phyloP scores from a whole-genome alignment of 2,329 filamentous ascomycete genomes.

The Plectosphaerella plurivora region DNA sequence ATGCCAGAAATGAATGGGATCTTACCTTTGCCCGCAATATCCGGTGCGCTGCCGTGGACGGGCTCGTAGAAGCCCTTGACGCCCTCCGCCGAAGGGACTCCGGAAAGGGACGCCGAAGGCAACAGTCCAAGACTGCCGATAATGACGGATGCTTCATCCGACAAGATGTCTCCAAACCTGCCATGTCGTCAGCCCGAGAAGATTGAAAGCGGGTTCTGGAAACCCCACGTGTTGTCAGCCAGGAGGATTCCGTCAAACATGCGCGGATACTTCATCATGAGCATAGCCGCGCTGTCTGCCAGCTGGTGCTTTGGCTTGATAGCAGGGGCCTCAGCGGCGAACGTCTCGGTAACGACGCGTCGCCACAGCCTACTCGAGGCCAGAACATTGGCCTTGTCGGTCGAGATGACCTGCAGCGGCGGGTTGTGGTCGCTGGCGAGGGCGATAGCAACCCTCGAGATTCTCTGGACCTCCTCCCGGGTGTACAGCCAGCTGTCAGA shows the following conservation, averaged over 20 bases:
- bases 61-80: constrained; percentile 6
- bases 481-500: constrained; percentile 44
- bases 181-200: background rate
- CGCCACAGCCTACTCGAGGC: constrained; percentile 45
- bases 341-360: constrained; percentile 31
- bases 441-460: constrained; percentile 38
- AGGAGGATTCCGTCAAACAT: background rate
- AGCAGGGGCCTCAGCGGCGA: constrained; percentile 35
- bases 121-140: background rate
- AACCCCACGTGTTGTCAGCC: background rate
- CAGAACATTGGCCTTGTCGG: constrained; percentile 50
- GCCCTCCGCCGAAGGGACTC: constrained; percentile 8
- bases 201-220: background rate
- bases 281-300: constrained; percentile 41
- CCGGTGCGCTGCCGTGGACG: constrained; percentile 1
- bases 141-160: background rate
- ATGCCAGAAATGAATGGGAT: too few species aligned
- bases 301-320: constrained; percentile 39
- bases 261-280: constrained; percentile 24
- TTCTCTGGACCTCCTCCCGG: constrained; percentile 37
- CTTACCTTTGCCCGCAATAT: background rate
- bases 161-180: background rate
- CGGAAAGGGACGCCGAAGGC: background rate
- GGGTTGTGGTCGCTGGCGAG: constrained; percentile 28
- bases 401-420: constrained; percentile 33